These are phyloP conservation scores for Penstemon eatonii DNA, from an alignment of 257 asterid genomes.

Conservation along the genomic window DNA sequence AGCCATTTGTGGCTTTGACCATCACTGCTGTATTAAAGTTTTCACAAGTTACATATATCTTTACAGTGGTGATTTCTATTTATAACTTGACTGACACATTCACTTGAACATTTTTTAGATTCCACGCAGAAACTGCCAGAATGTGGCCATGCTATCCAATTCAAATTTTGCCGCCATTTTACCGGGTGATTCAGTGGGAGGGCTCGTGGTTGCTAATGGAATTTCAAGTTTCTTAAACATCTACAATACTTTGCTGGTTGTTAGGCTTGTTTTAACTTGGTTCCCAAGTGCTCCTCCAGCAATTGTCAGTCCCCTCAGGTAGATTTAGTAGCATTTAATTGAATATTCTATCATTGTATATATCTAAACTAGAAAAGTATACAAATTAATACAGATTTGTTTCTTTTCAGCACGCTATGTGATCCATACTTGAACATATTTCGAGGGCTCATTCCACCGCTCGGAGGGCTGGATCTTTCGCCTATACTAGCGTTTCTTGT, in stretches of 20 bases:
- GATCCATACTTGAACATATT: slow-evolving; percentile 96
- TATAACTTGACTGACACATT: neutral
- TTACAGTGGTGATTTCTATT: neutral
- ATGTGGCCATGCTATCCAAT: slow-evolving; percentile 30
- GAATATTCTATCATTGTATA: neutral
- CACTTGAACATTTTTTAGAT: slow-evolving; percentile 41
- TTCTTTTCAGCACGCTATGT: slow-evolving; percentile 78
- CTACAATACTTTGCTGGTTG: slow-evolving; percentile 74
- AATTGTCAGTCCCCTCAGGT: slow-evolving; percentile 84
- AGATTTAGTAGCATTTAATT: neutral
- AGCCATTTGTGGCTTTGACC: neutral
- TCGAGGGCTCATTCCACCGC: slow-evolving; percentile 94
- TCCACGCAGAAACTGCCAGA: slow-evolving; percentile 40
- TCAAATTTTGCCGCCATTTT: slow-evolving; percentile 76
- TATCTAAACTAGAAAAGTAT: neutral
- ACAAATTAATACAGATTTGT: slow-evolving; percentile 23
- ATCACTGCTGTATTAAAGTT: neutral
- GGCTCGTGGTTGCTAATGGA: slow-evolving; percentile 74
- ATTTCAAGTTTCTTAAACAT: slow-evolving; percentile 70
- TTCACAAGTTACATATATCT: neutral
- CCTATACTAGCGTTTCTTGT: slow-evolving; percentile 84
- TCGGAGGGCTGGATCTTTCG: slow-evolving; percentile 91
- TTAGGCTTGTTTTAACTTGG: slow-evolving; percentile 90
- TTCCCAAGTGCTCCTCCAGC: slow-evolving; percentile 92
- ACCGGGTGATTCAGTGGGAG: slow-evolving; percentile 88